Evolutionary conservation across 345 rosid species (phyloP), one percentile per base, ranked within the genome.

Genomic region (Excoecaria cochinchinensis): DNA sequence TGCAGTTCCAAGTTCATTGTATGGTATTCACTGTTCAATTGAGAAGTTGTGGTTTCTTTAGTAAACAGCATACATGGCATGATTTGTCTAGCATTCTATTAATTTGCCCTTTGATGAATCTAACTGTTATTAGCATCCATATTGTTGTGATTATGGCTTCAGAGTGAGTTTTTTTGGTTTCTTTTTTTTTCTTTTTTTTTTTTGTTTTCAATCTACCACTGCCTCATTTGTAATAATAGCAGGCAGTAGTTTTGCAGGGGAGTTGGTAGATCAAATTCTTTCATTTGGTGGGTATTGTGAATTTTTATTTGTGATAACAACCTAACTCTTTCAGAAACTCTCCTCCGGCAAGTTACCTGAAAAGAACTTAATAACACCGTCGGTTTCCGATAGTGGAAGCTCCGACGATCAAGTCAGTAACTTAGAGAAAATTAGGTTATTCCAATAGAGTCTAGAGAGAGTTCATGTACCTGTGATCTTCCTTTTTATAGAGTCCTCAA

Each of bases 131-230:
- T 79, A 70, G 77, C 24, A 70, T 70, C 76, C 31, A 57, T 70
- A 19, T 61, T 72, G 76, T 82, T 73, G 81, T 80, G 82, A 78
- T 80, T 76, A 73, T 76, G 84, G 77, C 76, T 67, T 74, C 82
- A 77, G 84, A 76, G 82, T 80, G 85, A 78, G 74, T 74, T 79
- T 74, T 36, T 51, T 74, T 10, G 3, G 22, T 50, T 44, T 58
- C 63, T 69, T 65, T 62, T n/a, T 22, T 47, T 16, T n/a, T n/a
- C n/a, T n/a, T n/a, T 24, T 55, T 64, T 46, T 25, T 66, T 58
- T 70, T 42, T 8, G 19, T 6, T 63, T 42, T 40, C n/a, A 44
- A 65, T 56, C 58, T 8, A 40, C 71, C 55, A 62, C 77, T 81
- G 79, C 71, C 67, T 71, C 69, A 67, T 51, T 19, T 79, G 78